phyloP scores from a whole-genome alignment of 2,329 filamentous ascomycete species.

The Colletotrichum costaricense region DNA sequence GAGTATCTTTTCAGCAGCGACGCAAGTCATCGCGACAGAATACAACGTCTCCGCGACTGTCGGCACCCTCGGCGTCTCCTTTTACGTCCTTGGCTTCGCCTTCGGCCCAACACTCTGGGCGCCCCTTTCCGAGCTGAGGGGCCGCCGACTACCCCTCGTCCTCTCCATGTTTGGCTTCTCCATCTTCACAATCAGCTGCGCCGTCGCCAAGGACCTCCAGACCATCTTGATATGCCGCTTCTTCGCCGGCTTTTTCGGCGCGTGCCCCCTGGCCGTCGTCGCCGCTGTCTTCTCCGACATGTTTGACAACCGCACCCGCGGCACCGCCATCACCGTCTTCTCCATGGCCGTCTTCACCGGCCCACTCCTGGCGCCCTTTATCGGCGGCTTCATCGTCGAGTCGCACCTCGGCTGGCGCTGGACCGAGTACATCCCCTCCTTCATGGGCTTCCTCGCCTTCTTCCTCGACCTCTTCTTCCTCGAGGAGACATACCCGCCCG shows the following conservation, averaged over 20 bases:
- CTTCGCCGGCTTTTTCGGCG: constrained; percentile 79
- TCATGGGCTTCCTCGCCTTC: constrained; percentile 73
- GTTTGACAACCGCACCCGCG: constrained; percentile 73
- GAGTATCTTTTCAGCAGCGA: constrained; percentile 80
- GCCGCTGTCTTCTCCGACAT: constrained; percentile 80
- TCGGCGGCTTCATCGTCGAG: constrained; percentile 75
- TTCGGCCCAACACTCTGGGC: constrained; percentile 79
- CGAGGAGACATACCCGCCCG: constrained; percentile 77
- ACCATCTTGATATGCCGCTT: constrained; percentile 79
- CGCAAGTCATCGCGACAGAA: constrained; percentile 62
- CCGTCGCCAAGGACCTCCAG: constrained; percentile 74
- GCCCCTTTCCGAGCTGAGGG: constrained; percentile 78
- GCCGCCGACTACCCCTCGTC: constrained; percentile 72
- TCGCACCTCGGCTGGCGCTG: constrained; percentile 78
- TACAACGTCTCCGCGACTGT: constrained; percentile 73
- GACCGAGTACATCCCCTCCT: constrained; percentile 73
- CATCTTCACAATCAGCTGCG: constrained; percentile 73
- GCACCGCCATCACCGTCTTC: constrained; percentile 68
- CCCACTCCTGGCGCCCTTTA: constrained; percentile 74
- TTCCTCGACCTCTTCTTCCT: constrained; percentile 71
- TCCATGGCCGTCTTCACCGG: constrained; percentile 74
- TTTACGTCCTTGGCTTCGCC: constrained; percentile 79
- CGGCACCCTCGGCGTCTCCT: constrained; percentile 72
- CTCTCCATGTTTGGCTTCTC: constrained; percentile 76
- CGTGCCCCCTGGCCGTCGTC: constrained; percentile 75